A percentile compares a stretch with the other conserved stretches of the same genome.
phyloP scores from a whole-genome alignment of 805 yeast species.

The Kluyveromyces starmeri region DNA sequence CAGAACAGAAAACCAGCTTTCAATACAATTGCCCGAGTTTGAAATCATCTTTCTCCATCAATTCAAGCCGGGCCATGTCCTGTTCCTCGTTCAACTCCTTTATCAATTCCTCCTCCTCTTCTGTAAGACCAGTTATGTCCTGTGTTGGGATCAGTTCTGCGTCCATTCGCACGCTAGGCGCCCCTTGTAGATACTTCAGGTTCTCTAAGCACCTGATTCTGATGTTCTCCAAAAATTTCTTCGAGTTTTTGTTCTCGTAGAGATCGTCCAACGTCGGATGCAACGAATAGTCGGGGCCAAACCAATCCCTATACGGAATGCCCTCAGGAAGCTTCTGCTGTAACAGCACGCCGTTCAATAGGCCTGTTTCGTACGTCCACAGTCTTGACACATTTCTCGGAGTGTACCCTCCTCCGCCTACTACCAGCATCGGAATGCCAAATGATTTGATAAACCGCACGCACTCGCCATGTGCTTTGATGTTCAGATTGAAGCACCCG shows the following conservation, averaged over 20 bases:
- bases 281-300: slow-evolving; percentile 83
- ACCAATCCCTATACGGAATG: slow-evolving; percentile 71
- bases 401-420: slow-evolving; percentile 98
- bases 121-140: slow-evolving; percentile 34
- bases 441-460: slow-evolving; percentile 82
- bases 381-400: slow-evolving; percentile 90
- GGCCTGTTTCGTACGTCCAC: slow-evolving; percentile 93
- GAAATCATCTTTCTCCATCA: slow-evolving; percentile 33
- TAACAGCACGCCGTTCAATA: slow-evolving; percentile 69
- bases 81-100: slow-evolving; percentile 28
- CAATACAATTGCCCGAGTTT: slow-evolving; percentile 28
- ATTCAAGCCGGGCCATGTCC: slow-evolving; percentile 28
- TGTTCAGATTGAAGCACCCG: slow-evolving; percentile 88
- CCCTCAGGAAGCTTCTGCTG: slow-evolving; percentile 66
- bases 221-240: slow-evolving; percentile 73
- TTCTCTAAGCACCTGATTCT: slow-evolving; percentile 71
- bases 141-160: slow-evolving; percentile 70
- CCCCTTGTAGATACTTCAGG: slow-evolving; percentile 72
- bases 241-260: slow-evolving; percentile 78
- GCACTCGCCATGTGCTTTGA: slow-evolving; percentile 92
- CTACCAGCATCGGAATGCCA: slow-evolving; percentile 80
- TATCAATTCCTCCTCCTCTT: slow-evolving; percentile 35
- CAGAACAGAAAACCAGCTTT: no score
- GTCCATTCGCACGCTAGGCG: slow-evolving; percentile 88
- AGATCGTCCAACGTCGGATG: slow-evolving; percentile 78